Base-by-base conservation (phyloP, 768 basidiomycete genomes). In the Naganishia antarctica region DNA sequence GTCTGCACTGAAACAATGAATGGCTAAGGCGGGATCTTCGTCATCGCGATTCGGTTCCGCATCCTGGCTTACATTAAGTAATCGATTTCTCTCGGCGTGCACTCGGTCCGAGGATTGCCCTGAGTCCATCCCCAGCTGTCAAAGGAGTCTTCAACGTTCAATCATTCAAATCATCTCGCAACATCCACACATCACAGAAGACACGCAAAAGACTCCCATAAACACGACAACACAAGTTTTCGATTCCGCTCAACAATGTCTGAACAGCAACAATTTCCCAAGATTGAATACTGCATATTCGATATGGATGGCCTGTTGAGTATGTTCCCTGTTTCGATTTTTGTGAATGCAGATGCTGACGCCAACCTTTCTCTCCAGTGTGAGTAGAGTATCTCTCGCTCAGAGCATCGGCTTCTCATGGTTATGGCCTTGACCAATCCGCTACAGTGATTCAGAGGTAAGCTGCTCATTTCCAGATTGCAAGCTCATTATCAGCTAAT, bases 201-300 rank as follows among this genome's bases (percentile, higher is more conserved):
- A n/a, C n/a, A n/a, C n/a, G n/a, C n/a, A n/a, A n/a, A n/a, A n/a
- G n/a, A n/a, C n/a, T n/a, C n/a, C n/a, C n/a, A n/a, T n/a, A n/a
- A n/a, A n/a, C n/a, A n/a, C n/a, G n/a, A n/a, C n/a, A n/a, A n/a
- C n/a, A n/a, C n/a, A n/a, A n/a, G n/a, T n/a, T n/a, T n/a, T n/a
- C n/a, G n/a, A n/a, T n/a, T n/a, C n/a, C n/a, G n/a, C n/a, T n/a
- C n/a, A n/a, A n/a, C 23, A 34, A 57, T 57, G 53, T 41, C 53
- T 26, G 34, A 57, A n/a, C 53, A 37, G n/a, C 31, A 21, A 26
- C 34, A 57, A 40, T 63, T 63, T 31, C 66, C 68, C 28, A 68
- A 74, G 60, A 68, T 73, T 41, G 74, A 77, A 47, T 77, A 77
- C 69, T 69, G 61, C 65, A 72, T 77, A 46, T 77, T 77, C 62